phyloP scores from a whole-genome alignment of 2,329 filamentous ascomycete genomes.

The Fusarium cicatricum region DNA sequence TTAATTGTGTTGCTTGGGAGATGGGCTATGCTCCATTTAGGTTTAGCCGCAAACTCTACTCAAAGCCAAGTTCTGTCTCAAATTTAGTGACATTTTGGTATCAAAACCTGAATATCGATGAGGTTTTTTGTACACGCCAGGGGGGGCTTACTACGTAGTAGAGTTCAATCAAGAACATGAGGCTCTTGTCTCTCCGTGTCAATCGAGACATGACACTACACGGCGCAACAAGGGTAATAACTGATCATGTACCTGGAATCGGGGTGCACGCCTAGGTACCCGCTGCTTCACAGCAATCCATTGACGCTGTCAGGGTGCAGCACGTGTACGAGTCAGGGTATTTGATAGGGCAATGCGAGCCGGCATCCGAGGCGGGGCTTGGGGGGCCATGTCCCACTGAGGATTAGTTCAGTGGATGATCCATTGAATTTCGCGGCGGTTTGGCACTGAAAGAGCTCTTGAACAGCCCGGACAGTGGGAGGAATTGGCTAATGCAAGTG shows the following conservation, averaged over 20 bases:
- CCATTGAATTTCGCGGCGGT: background rate
- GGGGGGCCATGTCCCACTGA: background rate
- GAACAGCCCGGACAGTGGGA: background rate
- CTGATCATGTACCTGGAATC: slow-evolving; percentile 26
- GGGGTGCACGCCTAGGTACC: slow-evolving; percentile 29
- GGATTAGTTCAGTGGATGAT: background rate
- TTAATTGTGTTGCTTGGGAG: slow-evolving; percentile 22
- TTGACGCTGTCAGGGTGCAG: slow-evolving; percentile 16
- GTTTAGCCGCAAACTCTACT: slow-evolving; percentile 14
- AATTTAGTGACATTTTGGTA: background rate
- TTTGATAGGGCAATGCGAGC: slow-evolving; percentile 33
- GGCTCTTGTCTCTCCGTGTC: slow-evolving; percentile 9
- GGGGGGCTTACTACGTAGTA: background rate
- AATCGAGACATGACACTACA: slow-evolving; percentile 26
- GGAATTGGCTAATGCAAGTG: slow-evolving; percentile 19
- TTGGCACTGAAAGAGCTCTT: background rate
- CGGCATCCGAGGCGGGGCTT: background rate
- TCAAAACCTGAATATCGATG: background rate
- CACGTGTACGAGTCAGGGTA: slow-evolving; percentile 27
- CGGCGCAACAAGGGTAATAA: slow-evolving; percentile 16
- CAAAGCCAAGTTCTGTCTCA: slow-evolving; percentile 15
- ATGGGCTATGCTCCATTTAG: slow-evolving; percentile 17
- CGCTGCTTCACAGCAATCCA: slow-evolving; percentile 17
- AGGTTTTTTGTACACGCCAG: background rate
- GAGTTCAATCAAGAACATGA: too few species aligned